Conservation (phyloP, 2,329 filamentous ascomycete species). For the Chalaropsis thielavioides region DNA sequence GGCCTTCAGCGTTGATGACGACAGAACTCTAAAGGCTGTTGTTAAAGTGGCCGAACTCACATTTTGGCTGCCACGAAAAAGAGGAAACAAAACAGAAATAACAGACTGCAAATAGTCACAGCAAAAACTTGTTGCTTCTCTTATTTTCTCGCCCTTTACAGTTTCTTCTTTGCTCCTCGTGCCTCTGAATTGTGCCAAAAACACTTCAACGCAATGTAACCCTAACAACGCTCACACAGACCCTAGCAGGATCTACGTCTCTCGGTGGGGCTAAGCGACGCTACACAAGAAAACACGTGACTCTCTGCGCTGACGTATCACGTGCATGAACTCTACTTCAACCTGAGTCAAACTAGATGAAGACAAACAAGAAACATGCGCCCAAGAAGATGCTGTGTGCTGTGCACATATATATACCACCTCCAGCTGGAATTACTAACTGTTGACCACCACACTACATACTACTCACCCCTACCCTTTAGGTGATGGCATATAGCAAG, state of each 20-base stretch:
- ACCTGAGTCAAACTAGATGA: background rate
- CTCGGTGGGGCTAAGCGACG: background rate
- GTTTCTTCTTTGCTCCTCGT: too few species aligned
- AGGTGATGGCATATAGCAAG: background rate
- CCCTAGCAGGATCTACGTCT: background rate
- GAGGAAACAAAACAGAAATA: too few species aligned
- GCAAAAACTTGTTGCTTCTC: too few species aligned
- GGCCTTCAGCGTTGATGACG: background rate
- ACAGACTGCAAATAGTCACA: too few species aligned
- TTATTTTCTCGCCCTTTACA: too few species aligned
- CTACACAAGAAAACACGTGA: background rate
- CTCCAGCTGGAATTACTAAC: background rate
- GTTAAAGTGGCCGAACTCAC: background rate
- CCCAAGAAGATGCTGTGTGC: background rate
- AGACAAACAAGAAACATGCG: background rate
- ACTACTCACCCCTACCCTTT: background rate
- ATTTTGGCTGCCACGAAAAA: too few species aligned
- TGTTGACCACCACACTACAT: background rate
- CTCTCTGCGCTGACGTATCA: background rate
- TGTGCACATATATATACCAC: background rate
- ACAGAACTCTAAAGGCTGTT: background rate
- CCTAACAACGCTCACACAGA: background rate
- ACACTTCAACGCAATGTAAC: background rate
- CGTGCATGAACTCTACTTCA: constrained; percentile 1
- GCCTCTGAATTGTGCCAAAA: too few species aligned